Conservation (phyloP, 768 basidiomycete species). For the Rhizopogon rudus region DNA sequence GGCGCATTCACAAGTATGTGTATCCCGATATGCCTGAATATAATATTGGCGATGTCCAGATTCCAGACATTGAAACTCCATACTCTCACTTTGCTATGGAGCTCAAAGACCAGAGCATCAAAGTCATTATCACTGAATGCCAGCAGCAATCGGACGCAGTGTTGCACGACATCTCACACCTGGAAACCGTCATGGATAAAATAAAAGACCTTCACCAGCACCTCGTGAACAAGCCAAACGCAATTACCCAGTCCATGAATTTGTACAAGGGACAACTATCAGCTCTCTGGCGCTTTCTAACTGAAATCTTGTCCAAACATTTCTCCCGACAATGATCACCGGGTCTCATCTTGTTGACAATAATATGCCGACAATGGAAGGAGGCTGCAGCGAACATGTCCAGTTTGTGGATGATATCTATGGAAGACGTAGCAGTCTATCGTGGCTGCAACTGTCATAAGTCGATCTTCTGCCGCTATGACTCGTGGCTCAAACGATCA, state of each 20-base stretch:
- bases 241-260: constrained; percentile 13
- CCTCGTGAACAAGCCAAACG: constrained; percentile 6
- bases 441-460: background rate
- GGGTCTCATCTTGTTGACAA: too few relatives aligned
- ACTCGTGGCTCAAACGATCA: too few relatives aligned
- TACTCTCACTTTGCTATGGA: constrained; percentile 6
- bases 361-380: background rate
- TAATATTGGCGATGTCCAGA: background rate
- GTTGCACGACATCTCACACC: constrained; percentile 6
- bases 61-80: background rate
- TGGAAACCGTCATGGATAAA: constrained; percentile 10
- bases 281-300: constrained; percentile 34
- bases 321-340: constrained; percentile 21
- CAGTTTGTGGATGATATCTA: background rate
- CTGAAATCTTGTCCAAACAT: constrained; percentile 43
- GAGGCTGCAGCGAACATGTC: background rate
- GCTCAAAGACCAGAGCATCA: constrained; percentile 6
- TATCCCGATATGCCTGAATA: too few relatives aligned
- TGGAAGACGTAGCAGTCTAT: background rate
- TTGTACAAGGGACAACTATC: constrained; percentile 17
- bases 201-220: constrained; percentile 6
- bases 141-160: constrained; percentile 11
- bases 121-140: constrained; percentile 11
- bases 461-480: background rate
- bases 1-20: background rate